phyloP scores from a whole-genome alignment of 257 asterid genomes.

The Przewalskia tangutica region DNA sequence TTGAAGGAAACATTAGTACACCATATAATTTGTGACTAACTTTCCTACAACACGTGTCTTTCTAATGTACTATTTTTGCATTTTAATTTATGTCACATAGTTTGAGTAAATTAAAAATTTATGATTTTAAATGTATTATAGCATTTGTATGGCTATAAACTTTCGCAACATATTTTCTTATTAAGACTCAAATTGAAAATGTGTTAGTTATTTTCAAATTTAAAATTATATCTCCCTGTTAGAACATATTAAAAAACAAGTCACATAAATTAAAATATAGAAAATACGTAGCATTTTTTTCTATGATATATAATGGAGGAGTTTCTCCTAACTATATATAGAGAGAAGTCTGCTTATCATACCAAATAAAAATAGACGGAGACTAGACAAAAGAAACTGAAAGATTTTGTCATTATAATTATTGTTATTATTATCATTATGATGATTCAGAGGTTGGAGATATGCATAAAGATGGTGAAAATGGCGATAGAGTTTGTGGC shows the following conservation, averaged over 20 bases:
- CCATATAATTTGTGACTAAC: neutral
- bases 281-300: neutral
- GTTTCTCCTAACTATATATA: neutral
- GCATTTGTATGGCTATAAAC: too few species aligned
- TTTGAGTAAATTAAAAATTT: too few species aligned
- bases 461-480: neutral
- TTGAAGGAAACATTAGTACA: neutral
- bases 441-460: neutral
- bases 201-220: neutral
- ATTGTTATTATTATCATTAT: neutral
- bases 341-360: neutral
- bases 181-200: neutral
- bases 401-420: neutral
- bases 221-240: neutral
- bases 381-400: neutral
- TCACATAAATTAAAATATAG: neutral
- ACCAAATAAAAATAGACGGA: neutral
- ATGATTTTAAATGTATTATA: too few species aligned
- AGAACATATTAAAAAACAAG: neutral
- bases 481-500: neutral
- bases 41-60: neutral
- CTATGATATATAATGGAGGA: neutral
- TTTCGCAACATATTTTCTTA: neutral
- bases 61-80: neutral
- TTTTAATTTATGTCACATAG: too few species aligned